Conservation (phyloP, 2,329 filamentous ascomycete genomes). For the Eutypa lata region DNA sequence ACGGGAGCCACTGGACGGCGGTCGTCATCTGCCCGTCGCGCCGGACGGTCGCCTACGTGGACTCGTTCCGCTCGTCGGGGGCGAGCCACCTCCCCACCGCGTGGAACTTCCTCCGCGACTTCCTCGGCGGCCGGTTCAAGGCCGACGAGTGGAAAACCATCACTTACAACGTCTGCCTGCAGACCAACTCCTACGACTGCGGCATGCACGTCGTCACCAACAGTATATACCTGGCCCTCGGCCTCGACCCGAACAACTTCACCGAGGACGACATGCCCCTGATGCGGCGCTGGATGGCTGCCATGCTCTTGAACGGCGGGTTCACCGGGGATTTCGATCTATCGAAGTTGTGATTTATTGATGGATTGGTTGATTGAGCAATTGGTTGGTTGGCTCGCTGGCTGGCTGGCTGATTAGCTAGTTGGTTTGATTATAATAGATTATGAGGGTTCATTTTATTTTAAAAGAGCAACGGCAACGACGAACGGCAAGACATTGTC, state of each 20-base stretch:
- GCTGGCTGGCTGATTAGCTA: too few relatives aligned
- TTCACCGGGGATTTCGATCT: conserved; percentile 60
- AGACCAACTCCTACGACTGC: conserved; percentile 70
- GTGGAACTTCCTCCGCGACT: conserved; percentile 53
- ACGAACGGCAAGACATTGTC: too few relatives aligned
- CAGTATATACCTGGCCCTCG: conserved; percentile 58
- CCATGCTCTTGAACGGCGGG: conserved; percentile 64
- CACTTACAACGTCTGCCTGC: conserved; percentile 48
- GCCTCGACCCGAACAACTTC: conserved; percentile 51
- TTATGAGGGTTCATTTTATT: too few relatives aligned
- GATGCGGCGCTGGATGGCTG: conserved; percentile 61
- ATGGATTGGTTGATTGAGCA: too few relatives aligned
- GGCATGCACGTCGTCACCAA: conserved; percentile 77
- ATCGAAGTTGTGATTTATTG: conserved; percentile 5
- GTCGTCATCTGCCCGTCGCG: conserved; percentile 62
- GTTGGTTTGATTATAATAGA: too few relatives aligned
- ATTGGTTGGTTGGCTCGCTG: too few relatives aligned
- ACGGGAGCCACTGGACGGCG: conserved; percentile 67
- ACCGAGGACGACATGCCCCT: conserved; percentile 51
- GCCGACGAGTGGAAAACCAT: conserved; percentile 58
- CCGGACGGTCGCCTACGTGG: conserved; percentile 64
- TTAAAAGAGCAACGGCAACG: too few relatives aligned
- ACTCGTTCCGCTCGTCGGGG: conserved; percentile 55
- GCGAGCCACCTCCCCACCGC: conserved; percentile 39
- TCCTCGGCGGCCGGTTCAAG: conserved; percentile 52